Conservation (phyloP, 1,284 basidiomycete genomes). For the Apiotrichum siamense region DNA sequence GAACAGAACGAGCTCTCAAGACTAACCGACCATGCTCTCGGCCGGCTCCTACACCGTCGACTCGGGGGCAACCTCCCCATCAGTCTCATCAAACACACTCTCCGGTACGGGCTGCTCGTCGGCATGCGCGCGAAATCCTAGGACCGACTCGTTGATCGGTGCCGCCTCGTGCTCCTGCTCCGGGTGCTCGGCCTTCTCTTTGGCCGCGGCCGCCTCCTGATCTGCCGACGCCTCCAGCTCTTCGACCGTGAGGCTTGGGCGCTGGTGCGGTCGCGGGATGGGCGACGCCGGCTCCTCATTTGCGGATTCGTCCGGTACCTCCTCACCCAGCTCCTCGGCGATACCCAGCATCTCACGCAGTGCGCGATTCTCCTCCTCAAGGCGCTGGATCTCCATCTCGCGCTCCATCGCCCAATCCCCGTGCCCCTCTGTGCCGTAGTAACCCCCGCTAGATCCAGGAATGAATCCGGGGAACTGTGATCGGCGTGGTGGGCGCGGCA, state of each 20-base stretch:
- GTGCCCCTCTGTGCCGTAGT: constrained; percentile 44
- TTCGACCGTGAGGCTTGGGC: constrained; percentile 36
- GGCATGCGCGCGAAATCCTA: constrained; percentile 14
- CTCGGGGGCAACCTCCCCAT: constrained; percentile 11
- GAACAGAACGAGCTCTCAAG: too few relatives aligned
- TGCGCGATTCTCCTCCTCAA: constrained; percentile 73
- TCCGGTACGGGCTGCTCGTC: constrained; percentile 8
- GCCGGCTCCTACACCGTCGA: neutral
- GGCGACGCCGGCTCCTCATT: constrained; percentile 8
- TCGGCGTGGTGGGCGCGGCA: constrained; percentile 9
- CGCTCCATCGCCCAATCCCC: constrained; percentile 77
- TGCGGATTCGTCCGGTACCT: constrained; percentile 8
- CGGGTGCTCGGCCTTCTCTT: constrained; percentile 8
- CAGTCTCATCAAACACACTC: constrained; percentile 20
- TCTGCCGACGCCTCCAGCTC: constrained; percentile 38
- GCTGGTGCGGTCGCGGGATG: constrained; percentile 7
- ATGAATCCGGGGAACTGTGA: constrained; percentile 31
- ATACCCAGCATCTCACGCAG: constrained; percentile 69
- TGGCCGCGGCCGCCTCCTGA: constrained; percentile 25
- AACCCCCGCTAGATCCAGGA: constrained; percentile 39
- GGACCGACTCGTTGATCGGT: constrained; percentile 4
- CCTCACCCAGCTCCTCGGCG: constrained; percentile 28
- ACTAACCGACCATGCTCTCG: too few relatives aligned
- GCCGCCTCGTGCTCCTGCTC: neutral
- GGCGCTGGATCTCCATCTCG: constrained; percentile 69